Percentiles rank a stretch among this genome's conserved stretches.
Conservation (phyloP, 2,329 filamentous ascomycete genomes). For the Ceratocystis lukuohia region DNA sequence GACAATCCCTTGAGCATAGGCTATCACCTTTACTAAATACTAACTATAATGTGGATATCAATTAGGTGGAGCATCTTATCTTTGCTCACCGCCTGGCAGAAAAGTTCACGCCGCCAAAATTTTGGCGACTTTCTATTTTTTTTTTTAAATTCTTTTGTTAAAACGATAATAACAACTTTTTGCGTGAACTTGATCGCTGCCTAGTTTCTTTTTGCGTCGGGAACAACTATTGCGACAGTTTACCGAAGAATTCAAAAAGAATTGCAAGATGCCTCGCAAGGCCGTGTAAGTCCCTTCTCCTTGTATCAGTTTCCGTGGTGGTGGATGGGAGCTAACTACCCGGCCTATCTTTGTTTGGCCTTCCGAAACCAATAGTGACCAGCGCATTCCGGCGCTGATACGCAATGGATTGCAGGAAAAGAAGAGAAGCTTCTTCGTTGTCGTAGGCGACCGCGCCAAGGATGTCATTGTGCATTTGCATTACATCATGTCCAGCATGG, state of each 20-base stretch:
- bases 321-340: not conserved
- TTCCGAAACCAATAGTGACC: slow-evolving; percentile 44
- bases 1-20: not conserved
- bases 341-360: slow-evolving; percentile 8
- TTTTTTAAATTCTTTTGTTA: not conserved
- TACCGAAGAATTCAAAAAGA: slow-evolving; percentile 2
- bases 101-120: slow-evolving; percentile 25
- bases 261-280: slow-evolving; percentile 44
- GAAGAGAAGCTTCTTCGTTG: slow-evolving; percentile 95
- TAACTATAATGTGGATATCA: not conserved
- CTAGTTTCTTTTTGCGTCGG: not conserved
- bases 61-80: not conserved
- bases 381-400: slow-evolving; percentile 80
- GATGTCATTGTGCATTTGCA: slow-evolving; percentile 91
- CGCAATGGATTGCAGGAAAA: slow-evolving; percentile 87
- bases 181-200: too few relatives aligned
- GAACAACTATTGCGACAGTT: not conserved
- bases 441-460: slow-evolving; percentile 87
- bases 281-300: slow-evolving; percentile 31
- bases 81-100: slow-evolving; percentile 31
- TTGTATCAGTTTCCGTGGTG: not conserved
- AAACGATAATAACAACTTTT: not conserved
- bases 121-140: slow-evolving; percentile 28
- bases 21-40: not conserved
- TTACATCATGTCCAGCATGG: slow-evolving; percentile 79